Percentiles rank a stretch among this genome's conserved stretches.
These are phyloP conservation scores for Penicillium bialowiezense DNA, from an alignment of 495 filamentous ascomycete species.

Conservation along the genomic window DNA sequence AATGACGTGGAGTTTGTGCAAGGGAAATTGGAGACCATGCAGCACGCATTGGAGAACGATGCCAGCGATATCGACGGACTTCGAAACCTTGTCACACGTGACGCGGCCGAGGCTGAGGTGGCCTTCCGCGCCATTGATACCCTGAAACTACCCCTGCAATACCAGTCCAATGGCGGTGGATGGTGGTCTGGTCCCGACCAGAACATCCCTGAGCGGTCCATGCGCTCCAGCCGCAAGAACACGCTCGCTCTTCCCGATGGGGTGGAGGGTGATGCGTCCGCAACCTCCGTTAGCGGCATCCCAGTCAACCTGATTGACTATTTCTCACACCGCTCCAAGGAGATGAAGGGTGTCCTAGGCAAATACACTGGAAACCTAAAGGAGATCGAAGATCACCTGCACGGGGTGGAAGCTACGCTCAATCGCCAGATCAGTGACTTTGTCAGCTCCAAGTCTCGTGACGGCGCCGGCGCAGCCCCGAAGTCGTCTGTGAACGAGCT, in stretches of 20 bases:
- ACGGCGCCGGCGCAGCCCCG: slow-evolving; percentile 41
- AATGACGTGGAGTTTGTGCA: slow-evolving; percentile 73
- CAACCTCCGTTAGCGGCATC: slow-evolving; percentile 38
- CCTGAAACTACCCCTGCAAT: slow-evolving; percentile 70
- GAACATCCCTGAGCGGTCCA: slow-evolving; percentile 38
- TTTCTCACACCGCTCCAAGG: slow-evolving; percentile 70
- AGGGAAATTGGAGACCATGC: slow-evolving; percentile 69
- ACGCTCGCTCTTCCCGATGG: slow-evolving; percentile 51
- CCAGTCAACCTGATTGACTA: slow-evolving; percentile 66
- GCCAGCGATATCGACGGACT: slow-evolving; percentile 66
- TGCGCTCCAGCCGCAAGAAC: slow-evolving; percentile 42
- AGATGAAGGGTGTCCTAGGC: slow-evolving; percentile 64
- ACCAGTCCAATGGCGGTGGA: slow-evolving; percentile 50
- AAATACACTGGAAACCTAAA: slow-evolving; percentile 65
- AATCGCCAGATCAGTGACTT: slow-evolving; percentile 69
- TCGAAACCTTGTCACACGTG: slow-evolving; percentile 58
- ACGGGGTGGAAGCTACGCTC: slow-evolving; percentile 67
- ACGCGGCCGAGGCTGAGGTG: slow-evolving; percentile 69
- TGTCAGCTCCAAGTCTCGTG: slow-evolving; percentile 52
- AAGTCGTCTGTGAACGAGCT: slow-evolving; percentile 55
- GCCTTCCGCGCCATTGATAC: slow-evolving; percentile 74
- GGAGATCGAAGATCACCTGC: slow-evolving; percentile 81
- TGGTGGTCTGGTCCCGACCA: slow-evolving; percentile 49
- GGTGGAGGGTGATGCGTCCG: slow-evolving; percentile 55
- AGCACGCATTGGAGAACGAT: slow-evolving; percentile 69